A percentile compares a stretch with the other conserved stretches of the same genome.
Conservation (phyloP, 2,329 filamentous ascomycete species). For the Golovinomyces cichoracearum region DNA sequence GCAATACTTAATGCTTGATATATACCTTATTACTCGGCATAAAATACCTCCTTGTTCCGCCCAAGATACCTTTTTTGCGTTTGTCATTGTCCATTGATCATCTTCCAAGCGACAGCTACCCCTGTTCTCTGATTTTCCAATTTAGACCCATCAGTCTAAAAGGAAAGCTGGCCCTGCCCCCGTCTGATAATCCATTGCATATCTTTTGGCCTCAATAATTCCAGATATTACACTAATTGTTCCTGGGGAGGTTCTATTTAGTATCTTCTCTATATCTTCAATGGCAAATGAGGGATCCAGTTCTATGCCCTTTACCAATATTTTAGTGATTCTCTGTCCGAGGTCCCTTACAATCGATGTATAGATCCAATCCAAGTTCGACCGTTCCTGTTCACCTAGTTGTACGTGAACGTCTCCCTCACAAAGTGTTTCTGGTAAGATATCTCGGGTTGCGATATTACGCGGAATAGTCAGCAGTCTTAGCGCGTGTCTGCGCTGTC, state of each 20-base stretch:
- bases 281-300: neutral
- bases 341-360: neutral
- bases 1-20: neutral
- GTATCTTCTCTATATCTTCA: neutral
- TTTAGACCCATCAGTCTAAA: neutral
- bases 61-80: neutral
- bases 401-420: neutral
- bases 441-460: neutral
- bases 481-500: neutral
- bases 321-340: neutral
- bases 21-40: neutral
- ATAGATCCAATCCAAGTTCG: neutral
- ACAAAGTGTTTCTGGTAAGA: neutral
- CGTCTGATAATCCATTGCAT: neutral
- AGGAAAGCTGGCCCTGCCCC: neutral
- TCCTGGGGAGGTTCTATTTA: neutral
- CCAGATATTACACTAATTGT: neutral
- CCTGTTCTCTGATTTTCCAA: neutral
- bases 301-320: neutral
- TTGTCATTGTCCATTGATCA: neutral
- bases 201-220: neutral
- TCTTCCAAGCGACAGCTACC: neutral
- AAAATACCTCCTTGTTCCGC: neutral
- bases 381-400: neutral
- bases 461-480: neutral